Conservation (phyloP, 2,329 filamentous ascomycete species). For the Fusarium zealandicum region DNA sequence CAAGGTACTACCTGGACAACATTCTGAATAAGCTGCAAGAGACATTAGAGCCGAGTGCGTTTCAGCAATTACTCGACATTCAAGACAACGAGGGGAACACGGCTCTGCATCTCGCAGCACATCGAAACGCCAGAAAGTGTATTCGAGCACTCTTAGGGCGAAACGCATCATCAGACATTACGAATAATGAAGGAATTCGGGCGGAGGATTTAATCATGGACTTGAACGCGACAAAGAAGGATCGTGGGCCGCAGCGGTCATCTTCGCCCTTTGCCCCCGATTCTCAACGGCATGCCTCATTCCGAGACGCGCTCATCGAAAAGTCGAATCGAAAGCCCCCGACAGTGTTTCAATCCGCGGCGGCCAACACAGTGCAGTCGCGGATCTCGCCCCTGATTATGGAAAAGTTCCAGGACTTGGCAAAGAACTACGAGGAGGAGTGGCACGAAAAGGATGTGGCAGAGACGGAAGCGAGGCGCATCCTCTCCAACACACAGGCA, state of each 20-base stretch:
- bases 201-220: conserved; percentile 85
- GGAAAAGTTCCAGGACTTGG: conserved; percentile 75
- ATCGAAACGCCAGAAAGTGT: conserved; percentile 87
- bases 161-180: conserved; percentile 82
- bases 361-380: conserved; percentile 72
- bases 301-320: conserved; percentile 58
- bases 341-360: conserved; percentile 63
- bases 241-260: conserved; percentile 74
- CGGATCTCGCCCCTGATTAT: conserved; percentile 74
- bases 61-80: conserved; percentile 80
- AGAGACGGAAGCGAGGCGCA: conserved; percentile 71
- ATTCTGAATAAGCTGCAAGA: conserved; percentile 88
- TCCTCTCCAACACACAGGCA: conserved; percentile 70
- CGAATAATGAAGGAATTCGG: conserved; percentile 81
- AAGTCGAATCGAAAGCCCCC: conserved; percentile 51
- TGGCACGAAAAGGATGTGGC: conserved; percentile 75
- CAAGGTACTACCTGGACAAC: conserved; percentile 91
- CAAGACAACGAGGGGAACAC: conserved; percentile 91
- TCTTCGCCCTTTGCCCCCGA: conserved; percentile 75
- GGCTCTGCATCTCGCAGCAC: conserved; percentile 75
- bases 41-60: conserved; percentile 74
- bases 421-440: conserved; percentile 76
- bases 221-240: conserved; percentile 72
- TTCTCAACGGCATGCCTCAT: conserved; percentile 62
- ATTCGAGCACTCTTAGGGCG: conserved; percentile 80